A percentile compares a stretch with the other conserved stretches of the same genome.
These are phyloP conservation scores for Coemansia sp. DNA, from an alignment of 192 early-diverging fungal species.

Conservation along the genomic window DNA sequence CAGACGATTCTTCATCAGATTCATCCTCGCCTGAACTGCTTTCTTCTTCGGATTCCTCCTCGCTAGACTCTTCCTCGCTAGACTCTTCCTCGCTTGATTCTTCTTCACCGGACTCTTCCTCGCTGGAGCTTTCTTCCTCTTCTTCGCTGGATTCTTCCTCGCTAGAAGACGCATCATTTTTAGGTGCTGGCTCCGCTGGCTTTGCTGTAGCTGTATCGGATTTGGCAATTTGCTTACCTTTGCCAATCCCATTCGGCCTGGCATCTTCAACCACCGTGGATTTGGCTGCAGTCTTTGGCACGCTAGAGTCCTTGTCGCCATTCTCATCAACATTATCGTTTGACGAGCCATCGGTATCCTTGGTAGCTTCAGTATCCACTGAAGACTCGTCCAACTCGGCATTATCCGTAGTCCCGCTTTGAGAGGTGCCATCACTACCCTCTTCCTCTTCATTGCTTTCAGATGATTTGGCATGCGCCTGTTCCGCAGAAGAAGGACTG, in stretches of 20 bases:
- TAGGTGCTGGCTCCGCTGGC: too few species aligned
- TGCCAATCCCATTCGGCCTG: too few species aligned
- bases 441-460: too few species aligned
- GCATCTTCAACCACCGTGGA: too few species aligned
- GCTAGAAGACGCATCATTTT: background rate
- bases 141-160: background rate
- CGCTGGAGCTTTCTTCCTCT: background rate
- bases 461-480: background rate
- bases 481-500: too few species aligned
- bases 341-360: background rate
- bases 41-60: slow-evolving; percentile 12
- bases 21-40: slow-evolving; percentile 6
- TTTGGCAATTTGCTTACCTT: too few species aligned
- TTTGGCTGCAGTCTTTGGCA: too few species aligned
- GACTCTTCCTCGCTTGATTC: slow-evolving; percentile 4
- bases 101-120: slow-evolving; percentile 7
- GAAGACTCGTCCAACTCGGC: background rate
- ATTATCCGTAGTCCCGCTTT: background rate
- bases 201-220: background rate
- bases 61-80: slow-evolving; percentile 3
- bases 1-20: background rate
- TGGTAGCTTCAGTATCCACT: background rate
- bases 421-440: background rate
- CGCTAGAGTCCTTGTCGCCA: too few species aligned
- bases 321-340: too few species aligned